Conservation (phyloP, 306 rosid genomes). For the Acacia acuminata region DNA sequence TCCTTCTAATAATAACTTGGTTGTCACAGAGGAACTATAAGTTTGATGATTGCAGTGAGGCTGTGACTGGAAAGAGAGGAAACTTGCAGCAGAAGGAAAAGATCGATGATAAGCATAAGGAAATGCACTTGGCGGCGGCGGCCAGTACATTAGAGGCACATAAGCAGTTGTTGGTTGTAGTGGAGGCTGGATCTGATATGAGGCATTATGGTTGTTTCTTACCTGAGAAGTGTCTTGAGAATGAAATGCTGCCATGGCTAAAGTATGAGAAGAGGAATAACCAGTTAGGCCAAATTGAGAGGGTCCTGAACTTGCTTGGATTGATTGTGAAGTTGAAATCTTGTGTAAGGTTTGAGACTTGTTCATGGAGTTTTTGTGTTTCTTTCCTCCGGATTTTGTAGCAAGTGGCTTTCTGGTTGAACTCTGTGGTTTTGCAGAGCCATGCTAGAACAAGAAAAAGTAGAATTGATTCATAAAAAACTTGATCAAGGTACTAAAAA, state of each 20-base stretch:
- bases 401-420: constrained; percentile 35
- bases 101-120: constrained; percentile 56
- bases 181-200: constrained; percentile 51
- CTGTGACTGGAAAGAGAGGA: constrained; percentile 52
- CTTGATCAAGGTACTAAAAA: too few species aligned
- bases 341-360: constrained; percentile 40
- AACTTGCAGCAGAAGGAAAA: constrained; percentile 57
- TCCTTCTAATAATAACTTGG: constrained; percentile 39
- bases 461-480: not conserved
- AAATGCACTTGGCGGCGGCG: constrained; percentile 68
- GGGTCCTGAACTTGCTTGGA: constrained; percentile 38
- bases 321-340: constrained; percentile 23
- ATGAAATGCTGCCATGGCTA: constrained; percentile 49
- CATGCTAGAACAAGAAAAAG: constrained; percentile 40
- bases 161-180: constrained; percentile 51
- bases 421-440: constrained; percentile 44
- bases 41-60: constrained; percentile 49
- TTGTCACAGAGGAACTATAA: constrained; percentile 28
- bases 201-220: constrained; percentile 43
- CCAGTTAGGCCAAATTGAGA: constrained; percentile 55
- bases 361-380: constrained; percentile 29
- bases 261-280: constrained; percentile 46
- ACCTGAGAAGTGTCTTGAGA: constrained; percentile 35
- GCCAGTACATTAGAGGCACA: constrained; percentile 82
- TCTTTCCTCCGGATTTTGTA: constrained; percentile 58